Base-by-base conservation (phyloP, 306 rosid species). In the Quercus engelmannii region DNA sequence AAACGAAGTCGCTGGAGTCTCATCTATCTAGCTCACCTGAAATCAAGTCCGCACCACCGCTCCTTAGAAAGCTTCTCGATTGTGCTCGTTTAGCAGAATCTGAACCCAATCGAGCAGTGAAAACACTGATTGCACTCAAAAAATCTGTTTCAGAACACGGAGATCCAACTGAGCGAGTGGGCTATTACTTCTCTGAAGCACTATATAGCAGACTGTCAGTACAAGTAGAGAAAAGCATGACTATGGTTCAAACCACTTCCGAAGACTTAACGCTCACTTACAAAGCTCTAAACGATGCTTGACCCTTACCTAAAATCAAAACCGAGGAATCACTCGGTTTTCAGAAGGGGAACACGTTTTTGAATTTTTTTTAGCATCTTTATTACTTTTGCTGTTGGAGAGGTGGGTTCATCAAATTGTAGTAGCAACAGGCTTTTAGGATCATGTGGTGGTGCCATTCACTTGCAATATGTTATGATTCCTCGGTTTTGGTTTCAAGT, bases 211-310 rank as follows among this genome's bases (percentile, higher is more conserved):
- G 88, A 76, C 54, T 91, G 1, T 61, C 84, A 3, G 62, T 62
- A 5, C 78, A 56, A 8, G 26, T 76, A 19, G 79, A 82, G 51
- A 82, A 69, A 54, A 79, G n/a, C 76, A 51, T 33, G 30, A 28
- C 31, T 28, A 3, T 28, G 31, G 31, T 28, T 28, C 31, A 28
- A 28, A 28, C 31, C 31, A 59, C 81, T 35, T 76, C 88, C 10
- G 97, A 90, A 38, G 97, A 95, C 33, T 84, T 90, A 23, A 95
- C 97, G 0, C 87, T 92, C 15, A 85, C 88, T 15, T 95, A 95
- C 87, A 95, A 92, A 82, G 93, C 91, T 64, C 59, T 95, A 3
- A 95, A 95, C 74, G 97, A 95, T 61, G 98, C 97, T 10, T 95
- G 99, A 68, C 99, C 99, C 1, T 95, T 30, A 4, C 33, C 33